Evolutionary conservation across 345 rosid genomes (phyloP).

Genomic region (Aegle marmelos): DNA sequence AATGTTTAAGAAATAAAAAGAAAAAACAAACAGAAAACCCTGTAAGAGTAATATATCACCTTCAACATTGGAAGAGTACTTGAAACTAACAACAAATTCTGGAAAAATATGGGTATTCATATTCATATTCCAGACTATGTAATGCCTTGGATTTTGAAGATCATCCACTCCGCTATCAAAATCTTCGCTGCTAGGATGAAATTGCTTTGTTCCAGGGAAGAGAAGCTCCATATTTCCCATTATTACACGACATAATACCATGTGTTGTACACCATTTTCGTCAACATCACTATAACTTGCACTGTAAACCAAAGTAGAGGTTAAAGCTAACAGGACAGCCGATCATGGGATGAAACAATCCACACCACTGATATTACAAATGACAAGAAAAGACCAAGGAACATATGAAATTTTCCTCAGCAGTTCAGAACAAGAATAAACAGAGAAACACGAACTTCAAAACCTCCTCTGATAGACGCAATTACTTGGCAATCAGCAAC

Average conservation of each 20-base stretch:
- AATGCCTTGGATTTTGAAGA: slow-evolving; percentile 56
- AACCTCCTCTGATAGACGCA: background rate
- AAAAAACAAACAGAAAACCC: background rate
- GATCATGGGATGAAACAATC: background rate
- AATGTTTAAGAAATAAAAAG: background rate
- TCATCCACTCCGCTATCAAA: slow-evolving; percentile 88
- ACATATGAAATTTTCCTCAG: background rate
- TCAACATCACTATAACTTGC: slow-evolving; percentile 82
- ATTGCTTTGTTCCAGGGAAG: slow-evolving; percentile 50
- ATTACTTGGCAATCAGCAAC: background rate
- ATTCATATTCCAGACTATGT: slow-evolving; percentile 82
- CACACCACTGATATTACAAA: background rate
- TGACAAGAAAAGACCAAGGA: background rate
- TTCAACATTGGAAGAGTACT: slow-evolving; percentile 51
- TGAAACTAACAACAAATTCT: slow-evolving; percentile 91
- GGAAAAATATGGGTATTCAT: slow-evolving; percentile 79
- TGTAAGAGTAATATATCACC: slow-evolving; percentile 54
- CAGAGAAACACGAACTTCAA: background rate
- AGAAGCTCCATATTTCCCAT: slow-evolving; percentile 86
- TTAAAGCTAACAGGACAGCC: slow-evolving; percentile 12
- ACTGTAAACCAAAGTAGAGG: slow-evolving; percentile 45
- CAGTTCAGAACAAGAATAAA: background rate
- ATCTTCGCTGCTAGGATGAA: slow-evolving; percentile 57
- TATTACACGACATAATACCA: slow-evolving; percentile 80
- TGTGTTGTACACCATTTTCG: slow-evolving; percentile 64